Conservation (phyloP, 1,284 basidiomycete species). For the Ustilago nuda region DNA sequence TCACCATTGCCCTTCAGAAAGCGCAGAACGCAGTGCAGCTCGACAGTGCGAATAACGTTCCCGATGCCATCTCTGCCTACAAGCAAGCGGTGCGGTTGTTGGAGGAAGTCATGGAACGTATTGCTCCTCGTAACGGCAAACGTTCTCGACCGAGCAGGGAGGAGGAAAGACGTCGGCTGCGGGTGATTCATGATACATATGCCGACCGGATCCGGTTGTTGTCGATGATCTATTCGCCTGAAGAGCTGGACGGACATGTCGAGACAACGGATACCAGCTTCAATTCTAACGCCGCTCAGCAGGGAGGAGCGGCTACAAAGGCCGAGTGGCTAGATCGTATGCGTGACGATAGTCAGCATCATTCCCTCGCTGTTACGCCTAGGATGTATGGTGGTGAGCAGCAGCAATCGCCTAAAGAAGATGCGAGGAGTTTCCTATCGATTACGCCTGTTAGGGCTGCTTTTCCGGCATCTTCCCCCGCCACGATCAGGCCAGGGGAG, state of each 20-base stretch:
- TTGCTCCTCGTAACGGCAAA: slow-evolving; percentile 62
- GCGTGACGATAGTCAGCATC: slow-evolving; percentile 27
- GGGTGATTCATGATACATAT: slow-evolving; percentile 71
- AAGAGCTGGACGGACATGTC: slow-evolving; percentile 14
- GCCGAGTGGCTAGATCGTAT: slow-evolving; percentile 40
- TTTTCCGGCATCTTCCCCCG: slow-evolving; percentile 13
- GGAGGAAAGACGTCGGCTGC: slow-evolving; percentile 68
- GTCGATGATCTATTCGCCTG: slow-evolving; percentile 60
- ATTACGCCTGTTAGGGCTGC: slow-evolving; percentile 30
- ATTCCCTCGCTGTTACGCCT: slow-evolving; percentile 1
- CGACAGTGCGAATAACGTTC: slow-evolving; percentile 69
- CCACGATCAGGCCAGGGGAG: neutral
- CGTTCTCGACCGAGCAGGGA: slow-evolving; percentile 59
- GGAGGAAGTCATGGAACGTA: slow-evolving; percentile 70
- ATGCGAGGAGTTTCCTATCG: slow-evolving; percentile 28
- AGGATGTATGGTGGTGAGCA: slow-evolving; percentile 11
- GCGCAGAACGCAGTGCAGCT: slow-evolving; percentile 70
- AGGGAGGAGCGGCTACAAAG: slow-evolving; percentile 9
- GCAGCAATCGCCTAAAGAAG: slow-evolving; percentile 21
- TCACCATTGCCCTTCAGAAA: slow-evolving; percentile 70
- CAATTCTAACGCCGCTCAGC: slow-evolving; percentile 16
- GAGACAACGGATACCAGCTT: slow-evolving; percentile 26
- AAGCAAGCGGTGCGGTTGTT: slow-evolving; percentile 68
- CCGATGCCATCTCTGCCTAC: slow-evolving; percentile 70
- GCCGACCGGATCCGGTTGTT: slow-evolving; percentile 69